These are phyloP conservation scores for Chiua virens DNA, from an alignment of 768 basidiomycete species.

Conservation along the genomic window DNA sequence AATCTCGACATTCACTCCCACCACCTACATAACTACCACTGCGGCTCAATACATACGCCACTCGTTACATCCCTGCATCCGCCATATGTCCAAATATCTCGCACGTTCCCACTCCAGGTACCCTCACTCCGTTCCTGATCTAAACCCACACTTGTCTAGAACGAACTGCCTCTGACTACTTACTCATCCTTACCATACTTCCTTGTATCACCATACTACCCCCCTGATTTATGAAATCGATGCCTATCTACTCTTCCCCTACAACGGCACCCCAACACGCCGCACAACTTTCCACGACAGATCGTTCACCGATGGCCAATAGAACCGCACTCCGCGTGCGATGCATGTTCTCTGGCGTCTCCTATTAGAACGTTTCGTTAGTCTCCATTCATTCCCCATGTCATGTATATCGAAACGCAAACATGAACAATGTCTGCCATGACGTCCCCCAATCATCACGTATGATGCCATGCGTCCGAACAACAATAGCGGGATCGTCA, in stretches of 20 bases:
- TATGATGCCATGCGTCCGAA: constrained; percentile 1
- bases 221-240: constrained; percentile 6
- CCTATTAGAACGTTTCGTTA: constrained; percentile 31
- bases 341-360: constrained; percentile 33
- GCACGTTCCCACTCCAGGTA: no score
- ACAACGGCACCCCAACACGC: constrained; percentile 40
- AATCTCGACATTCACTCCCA: no score
- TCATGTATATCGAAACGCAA: no score
- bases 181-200: no score
- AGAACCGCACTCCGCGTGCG: constrained; percentile 47
- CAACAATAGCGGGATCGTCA: constrained; percentile 15
- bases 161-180: no score
- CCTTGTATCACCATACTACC: not conserved
- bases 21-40: no score
- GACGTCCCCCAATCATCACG: constrained; percentile 1
- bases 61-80: not conserved
- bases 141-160: not conserved
- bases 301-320: constrained; percentile 48
- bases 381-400: not conserved
- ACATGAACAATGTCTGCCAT: not conserved
- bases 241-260: not conserved
- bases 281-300: constrained; percentile 53
- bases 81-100: no score
- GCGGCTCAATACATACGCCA: no score
- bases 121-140: constrained; percentile 17